Conservation (phyloP, 1,284 basidiomycete species). For the Cryptococcus amylolentus region DNA sequence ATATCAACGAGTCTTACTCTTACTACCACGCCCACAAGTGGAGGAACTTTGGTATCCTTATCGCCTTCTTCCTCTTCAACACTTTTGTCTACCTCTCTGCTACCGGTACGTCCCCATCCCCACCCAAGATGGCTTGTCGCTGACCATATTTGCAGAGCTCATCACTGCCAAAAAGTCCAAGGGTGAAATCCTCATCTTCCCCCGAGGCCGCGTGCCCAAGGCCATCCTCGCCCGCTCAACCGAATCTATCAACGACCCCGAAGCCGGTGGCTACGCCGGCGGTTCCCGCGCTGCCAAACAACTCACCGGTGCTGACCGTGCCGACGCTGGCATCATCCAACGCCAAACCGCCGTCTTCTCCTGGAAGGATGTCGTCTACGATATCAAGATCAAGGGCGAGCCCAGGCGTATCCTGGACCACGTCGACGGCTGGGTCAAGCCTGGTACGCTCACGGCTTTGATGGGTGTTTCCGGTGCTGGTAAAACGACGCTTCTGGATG, state of each 20-base stretch:
- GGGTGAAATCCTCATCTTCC: slow-evolving; percentile 55
- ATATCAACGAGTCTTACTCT: slow-evolving; percentile 59
- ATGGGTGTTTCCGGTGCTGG: slow-evolving; percentile 65
- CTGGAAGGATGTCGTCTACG: slow-evolving; percentile 56
- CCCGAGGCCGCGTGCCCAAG: slow-evolving; percentile 48
- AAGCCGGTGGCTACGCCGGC: slow-evolving; percentile 14
- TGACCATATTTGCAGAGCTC: slow-evolving; percentile 37
- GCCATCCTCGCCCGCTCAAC: slow-evolving; percentile 16
- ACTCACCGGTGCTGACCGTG: slow-evolving; percentile 10
- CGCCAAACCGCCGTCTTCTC: slow-evolving; percentile 50
- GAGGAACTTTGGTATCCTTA: slow-evolving; percentile 61
- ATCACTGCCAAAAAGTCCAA: slow-evolving; percentile 53
- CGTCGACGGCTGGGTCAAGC: slow-evolving; percentile 77
- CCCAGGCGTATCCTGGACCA: slow-evolving; percentile 66
- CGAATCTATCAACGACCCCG: slow-evolving; percentile 15
- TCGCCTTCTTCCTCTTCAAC: slow-evolving; percentile 57
- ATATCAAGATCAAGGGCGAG: slow-evolving; percentile 60
- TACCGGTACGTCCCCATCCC: slow-evolving; percentile 39
- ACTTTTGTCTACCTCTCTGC: slow-evolving; percentile 55
- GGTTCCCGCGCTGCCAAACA: background rate
- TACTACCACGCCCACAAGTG: slow-evolving; percentile 65
- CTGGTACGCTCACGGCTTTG: slow-evolving; percentile 68
- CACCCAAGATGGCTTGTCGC: slow-evolving; percentile 1
- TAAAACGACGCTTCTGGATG: slow-evolving; percentile 79
- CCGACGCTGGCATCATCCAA: slow-evolving; percentile 39